phyloP scores from a whole-genome alignment of 805 yeast genomes.

The Candida krabiensis region DNA sequence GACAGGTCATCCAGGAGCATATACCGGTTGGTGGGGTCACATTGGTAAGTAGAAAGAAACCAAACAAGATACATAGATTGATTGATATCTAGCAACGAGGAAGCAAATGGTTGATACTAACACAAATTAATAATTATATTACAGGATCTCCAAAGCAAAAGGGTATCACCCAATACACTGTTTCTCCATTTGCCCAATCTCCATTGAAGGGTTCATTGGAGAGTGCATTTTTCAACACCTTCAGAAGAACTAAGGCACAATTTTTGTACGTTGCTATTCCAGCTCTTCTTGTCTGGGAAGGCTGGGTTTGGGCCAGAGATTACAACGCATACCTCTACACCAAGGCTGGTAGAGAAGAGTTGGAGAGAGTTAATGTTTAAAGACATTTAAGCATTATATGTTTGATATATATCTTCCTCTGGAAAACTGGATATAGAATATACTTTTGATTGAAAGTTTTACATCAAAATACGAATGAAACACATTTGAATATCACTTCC shows the following conservation, averaged over 20 bases:
- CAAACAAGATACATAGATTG: constrained; percentile 1
- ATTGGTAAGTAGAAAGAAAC: constrained; percentile 50
- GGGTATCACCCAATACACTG: constrained; percentile 82
- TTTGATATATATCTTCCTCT: neutral
- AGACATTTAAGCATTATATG: neutral
- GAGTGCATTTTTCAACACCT: constrained; percentile 86
- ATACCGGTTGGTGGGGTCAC: constrained; percentile 98
- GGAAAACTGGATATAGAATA: neutral
- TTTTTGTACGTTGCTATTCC: constrained; percentile 77
- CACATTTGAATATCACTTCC: neutral
- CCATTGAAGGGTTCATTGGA: constrained; percentile 86
- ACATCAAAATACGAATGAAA: too few relatives aligned
- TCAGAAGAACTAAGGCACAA: constrained; percentile 92
- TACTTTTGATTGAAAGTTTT: neutral
- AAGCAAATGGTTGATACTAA: too few relatives aligned
- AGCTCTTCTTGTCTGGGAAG: constrained; percentile 73
- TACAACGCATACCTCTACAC: constrained; percentile 94
- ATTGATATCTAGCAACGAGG: too few relatives aligned
- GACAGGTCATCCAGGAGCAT: constrained; percentile 74
- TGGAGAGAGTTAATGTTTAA: constrained; percentile 58
- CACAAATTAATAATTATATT: neutral
- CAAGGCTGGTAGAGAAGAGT: constrained; percentile 96
- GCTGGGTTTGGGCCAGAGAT: constrained; percentile 86
- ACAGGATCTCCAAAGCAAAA: constrained; percentile 75
- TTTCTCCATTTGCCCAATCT: constrained; percentile 90